Evolutionary conservation across 2,329 filamentous ascomycete genomes (phyloP), one percentile per base, ranked within the genome.

Genomic region (Cyclaneusma minus): DNA sequence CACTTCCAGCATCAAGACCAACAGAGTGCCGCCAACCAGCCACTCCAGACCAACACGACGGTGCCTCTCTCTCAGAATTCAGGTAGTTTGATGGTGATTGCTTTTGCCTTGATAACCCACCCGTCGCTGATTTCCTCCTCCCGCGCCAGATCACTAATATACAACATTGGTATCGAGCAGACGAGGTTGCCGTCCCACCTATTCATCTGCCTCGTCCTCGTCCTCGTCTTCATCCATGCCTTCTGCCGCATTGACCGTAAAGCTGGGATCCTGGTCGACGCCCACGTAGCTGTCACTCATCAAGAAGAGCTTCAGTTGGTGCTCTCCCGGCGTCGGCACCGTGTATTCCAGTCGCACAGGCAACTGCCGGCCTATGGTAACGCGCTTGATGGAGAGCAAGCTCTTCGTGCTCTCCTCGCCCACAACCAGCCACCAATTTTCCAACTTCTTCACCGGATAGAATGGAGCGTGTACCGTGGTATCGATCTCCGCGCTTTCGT

Each of bases 361-460:
- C 42, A 93, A 55, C 47, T 78, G 74, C 40, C 68, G 68, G 21
- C 74, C 78, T 36, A 98, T 77, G 2, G 85, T 92, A 33, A 98
- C 76, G 40, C 87, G 71, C 64, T 95, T 98, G 59, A 95, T 93
- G 3, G 82, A 85, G 31, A 95, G 61, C 35, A 98, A 60, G 36
- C 66, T 85, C 59, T 83, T 87, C 21, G 78, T 82, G 49, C 71
- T 78, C 56, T 94, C 84, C 41, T 95, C 85, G 16, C 85, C 87
- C 17, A 98, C 82, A 12, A 98, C 82, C 29, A 98, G 58, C 89
- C 89, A 98, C 85, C 85, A 98, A 48, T 89, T 93, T 63, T 98
- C 89, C 59, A 82, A 77, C 64, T 98, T 98, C 51, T 78, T 77
- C 25, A 53, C 62, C 1, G 89, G 85, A 49, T 89, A 98, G 62